phyloP scores from a whole-genome alignment of 192 early-diverging fungal genomes.

The Martensiomyces pterosporus region DNA sequence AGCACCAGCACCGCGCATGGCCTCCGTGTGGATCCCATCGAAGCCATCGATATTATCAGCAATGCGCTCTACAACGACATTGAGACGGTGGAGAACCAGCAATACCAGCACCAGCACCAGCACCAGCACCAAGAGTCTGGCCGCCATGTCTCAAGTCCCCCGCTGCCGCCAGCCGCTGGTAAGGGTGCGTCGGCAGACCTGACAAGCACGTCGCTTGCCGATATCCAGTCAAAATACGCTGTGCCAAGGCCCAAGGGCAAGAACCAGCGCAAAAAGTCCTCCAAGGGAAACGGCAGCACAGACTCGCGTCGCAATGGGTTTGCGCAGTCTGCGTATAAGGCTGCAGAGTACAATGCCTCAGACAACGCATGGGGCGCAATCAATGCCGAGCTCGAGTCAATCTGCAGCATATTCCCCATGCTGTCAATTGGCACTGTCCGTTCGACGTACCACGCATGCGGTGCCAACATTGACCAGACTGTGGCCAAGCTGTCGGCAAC shows the following conservation, averaged over 20 bases:
- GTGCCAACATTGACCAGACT: slow-evolving; percentile 15
- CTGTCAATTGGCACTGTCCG: slow-evolving; percentile 19
- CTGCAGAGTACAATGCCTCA: not conserved
- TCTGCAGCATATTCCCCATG: slow-evolving; percentile 35
- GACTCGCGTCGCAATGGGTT: not conserved
- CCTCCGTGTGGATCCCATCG: slow-evolving; percentile 37
- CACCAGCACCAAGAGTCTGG: too few species aligned
- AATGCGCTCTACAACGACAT: slow-evolving; percentile 41
- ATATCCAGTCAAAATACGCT: slow-evolving; percentile 28
- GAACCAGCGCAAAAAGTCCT: not conserved
- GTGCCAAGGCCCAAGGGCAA: slow-evolving; percentile 4
- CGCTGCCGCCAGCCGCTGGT: too few species aligned
- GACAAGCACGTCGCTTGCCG: slow-evolving; percentile 10
- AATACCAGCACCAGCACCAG: slow-evolving; percentile 9
- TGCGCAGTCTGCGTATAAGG: not conserved
- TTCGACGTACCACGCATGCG: slow-evolving; percentile 33
- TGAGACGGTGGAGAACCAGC: slow-evolving; percentile 26
- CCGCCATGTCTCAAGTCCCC: too few species aligned
- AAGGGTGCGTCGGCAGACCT: not conserved
- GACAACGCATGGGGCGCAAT: slow-evolving; percentile 43
- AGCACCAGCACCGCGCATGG: not conserved
- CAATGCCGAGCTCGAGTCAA: slow-evolving; percentile 16
- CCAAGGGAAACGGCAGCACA: not conserved
- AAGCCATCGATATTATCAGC: slow-evolving; percentile 43
- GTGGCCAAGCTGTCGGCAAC: slow-evolving; percentile 9